These are phyloP conservation scores for Desmodesmus armatus DNA, from an alignment of 139 green algal genomes.

Conservation along the genomic window DNA sequence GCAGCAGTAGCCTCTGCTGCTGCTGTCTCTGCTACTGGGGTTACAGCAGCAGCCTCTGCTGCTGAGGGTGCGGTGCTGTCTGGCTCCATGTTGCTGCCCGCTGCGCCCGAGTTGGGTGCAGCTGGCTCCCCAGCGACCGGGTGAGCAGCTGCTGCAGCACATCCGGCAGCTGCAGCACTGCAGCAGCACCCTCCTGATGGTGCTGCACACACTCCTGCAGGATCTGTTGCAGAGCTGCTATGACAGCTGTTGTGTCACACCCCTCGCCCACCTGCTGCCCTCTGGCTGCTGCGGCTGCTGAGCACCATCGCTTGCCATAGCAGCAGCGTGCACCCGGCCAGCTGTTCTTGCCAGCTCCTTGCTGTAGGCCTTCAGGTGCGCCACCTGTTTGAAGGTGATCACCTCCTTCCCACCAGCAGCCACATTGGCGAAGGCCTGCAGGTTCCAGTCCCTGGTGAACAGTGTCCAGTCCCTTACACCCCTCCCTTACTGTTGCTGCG, in stretches of 20 bases:
- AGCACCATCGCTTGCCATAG: background rate
- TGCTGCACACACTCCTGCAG: too few species aligned
- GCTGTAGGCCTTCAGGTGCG: background rate
- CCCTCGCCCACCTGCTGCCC: background rate
- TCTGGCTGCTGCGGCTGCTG: background rate
- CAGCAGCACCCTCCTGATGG: too few species aligned
- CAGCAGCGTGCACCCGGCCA: background rate
- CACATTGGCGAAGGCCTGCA: background rate
- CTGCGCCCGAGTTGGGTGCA: too few species aligned
- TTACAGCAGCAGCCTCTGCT: too few species aligned
- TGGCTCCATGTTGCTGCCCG: too few species aligned
- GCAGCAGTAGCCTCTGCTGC: too few species aligned
- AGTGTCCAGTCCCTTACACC: background rate
- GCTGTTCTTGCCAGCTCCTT: background rate
- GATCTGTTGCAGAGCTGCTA: background rate
- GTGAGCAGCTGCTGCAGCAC: too few species aligned
- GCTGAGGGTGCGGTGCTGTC: too few species aligned
- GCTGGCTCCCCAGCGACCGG: too few species aligned
- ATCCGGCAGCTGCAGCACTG: too few species aligned
- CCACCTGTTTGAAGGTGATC: background rate
- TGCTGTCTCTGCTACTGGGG: too few species aligned
- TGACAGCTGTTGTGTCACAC: background rate
- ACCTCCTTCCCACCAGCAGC: background rate
- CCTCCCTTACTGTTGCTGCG: background rate
- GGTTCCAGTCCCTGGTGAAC: background rate